Base-by-base conservation (phyloP, 179 eudicot genomes). In the Spinacia oleracea region DNA sequence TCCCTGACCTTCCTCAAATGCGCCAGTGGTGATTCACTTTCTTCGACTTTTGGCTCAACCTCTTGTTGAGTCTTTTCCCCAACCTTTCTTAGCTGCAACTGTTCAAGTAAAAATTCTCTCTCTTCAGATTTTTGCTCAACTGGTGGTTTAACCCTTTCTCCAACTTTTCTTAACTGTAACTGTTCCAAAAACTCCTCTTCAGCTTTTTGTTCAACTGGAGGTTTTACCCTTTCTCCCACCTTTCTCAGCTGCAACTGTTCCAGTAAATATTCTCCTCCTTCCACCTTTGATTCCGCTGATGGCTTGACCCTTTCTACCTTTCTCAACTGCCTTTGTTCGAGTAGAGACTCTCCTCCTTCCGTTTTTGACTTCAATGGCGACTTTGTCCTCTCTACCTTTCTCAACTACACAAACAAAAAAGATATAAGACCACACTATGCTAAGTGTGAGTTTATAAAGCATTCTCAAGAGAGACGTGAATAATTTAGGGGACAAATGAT, bases 311-410 rank as follows among this genome's bases (percentile, higher is more conserved):
- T 89, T 77, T 91, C 91, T 25, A 92, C 98, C 91, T 94, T 94
- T 85, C 96, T 88, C 85, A 94, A 83, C 93, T 94, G 92, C 84
- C 88, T 48, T 63, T 77, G 80, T 31, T 81, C 83, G 48, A 63
- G 35, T 15, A 64, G 77, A 70, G 66, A 70, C 65, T 81, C 83
- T 73, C 63, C 46, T 64, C 77, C 80, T 10, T 83, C 85, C 12
- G 74, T 21, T 66, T 76, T 80, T 32, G 79, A 43, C 29, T 73
- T 78, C 62, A 56, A 40, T 29, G 63, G 74, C 23, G 85, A 63
- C 70, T 83, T 83, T 11, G 77, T 80, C 59, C 89, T 87, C 78
- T 89, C 89, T n/a, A 91, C 97, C 88, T 92, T 92, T 86, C 93
- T 86, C 82, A 92, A 79, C 96, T 92, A 88, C 82, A 86, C 8